Conservation (phyloP, 306 rosid genomes). For the Lablab purpureus region DNA sequence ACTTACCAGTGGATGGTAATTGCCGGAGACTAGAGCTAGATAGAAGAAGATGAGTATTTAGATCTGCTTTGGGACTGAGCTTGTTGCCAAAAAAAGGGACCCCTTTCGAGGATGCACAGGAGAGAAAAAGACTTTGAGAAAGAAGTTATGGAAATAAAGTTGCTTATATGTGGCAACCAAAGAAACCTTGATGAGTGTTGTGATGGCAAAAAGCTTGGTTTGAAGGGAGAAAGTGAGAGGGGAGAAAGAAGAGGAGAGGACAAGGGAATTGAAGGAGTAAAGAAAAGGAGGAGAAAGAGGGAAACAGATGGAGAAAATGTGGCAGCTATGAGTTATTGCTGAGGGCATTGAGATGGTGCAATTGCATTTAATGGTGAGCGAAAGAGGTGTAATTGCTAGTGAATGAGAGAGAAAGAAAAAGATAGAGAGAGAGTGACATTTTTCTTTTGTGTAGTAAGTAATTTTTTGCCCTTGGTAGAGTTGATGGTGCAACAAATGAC, state of each 20-base stretch:
- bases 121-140: conserved; percentile 35
- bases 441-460: background rate
- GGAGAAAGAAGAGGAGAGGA: conserved; percentile 20
- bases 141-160: conserved; percentile 29
- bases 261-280: conserved; percentile 45
- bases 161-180: conserved; percentile 16
- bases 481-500: conserved; percentile 64
- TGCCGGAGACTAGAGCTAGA: conserved; percentile 6
- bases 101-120: conserved; percentile 30
- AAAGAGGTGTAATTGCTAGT: conserved; percentile 82
- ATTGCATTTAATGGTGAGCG: conserved; percentile 92
- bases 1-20: conserved; percentile 45
- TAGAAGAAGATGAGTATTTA: conserved; percentile 38
- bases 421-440: conserved; percentile 39
- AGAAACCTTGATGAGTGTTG: conserved; percentile 28
- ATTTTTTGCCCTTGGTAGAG: conserved; percentile 31
- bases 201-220: conserved; percentile 31
- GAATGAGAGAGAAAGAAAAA: conserved; percentile 45
- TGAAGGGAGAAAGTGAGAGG: background rate
- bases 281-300: conserved; percentile 45
- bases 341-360: conserved; percentile 98
- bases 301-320: conserved; percentile 68
- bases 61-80: conserved; percentile 52
- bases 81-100: conserved; percentile 33
- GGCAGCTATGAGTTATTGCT: conserved; percentile 92